phyloP scores from a whole-genome alignment of 768 basidiomycete genomes.

The Tylopilus rubrobrunneus region DNA sequence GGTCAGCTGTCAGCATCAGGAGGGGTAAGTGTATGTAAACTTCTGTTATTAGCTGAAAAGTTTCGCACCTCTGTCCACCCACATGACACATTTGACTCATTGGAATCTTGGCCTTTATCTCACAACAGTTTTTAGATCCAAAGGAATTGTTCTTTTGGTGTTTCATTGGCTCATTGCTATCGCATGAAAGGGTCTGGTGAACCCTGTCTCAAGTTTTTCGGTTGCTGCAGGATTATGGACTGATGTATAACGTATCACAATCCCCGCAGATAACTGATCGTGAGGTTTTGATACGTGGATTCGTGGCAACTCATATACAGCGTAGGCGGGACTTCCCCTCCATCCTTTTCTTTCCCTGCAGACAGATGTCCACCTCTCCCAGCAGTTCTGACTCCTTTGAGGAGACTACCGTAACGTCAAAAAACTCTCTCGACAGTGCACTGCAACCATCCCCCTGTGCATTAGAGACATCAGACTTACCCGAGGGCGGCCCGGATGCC shows the following conservation, averaged over 20 bases:
- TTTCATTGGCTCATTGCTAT: background rate
- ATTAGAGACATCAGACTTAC: background rate
- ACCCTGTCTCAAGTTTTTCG: background rate
- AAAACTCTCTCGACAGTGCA: background rate
- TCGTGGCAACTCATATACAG: background rate
- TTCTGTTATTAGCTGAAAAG: background rate
- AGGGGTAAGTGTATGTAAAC: background rate
- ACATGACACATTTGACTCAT: background rate
- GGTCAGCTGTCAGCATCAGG: background rate
- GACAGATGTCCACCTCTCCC: conserved; percentile 1
- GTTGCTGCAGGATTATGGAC: background rate
- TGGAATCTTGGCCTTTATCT: background rate
- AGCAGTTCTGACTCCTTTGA: background rate
- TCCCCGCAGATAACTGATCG: too few species aligned
- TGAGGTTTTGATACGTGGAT: background rate
- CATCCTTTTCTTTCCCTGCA: background rate
- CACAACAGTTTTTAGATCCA: background rate
- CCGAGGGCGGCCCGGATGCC: conserved; percentile 19
- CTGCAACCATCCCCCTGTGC: background rate
- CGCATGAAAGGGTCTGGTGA: background rate
- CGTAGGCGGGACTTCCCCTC: too few species aligned
- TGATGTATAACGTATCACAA: background rate
- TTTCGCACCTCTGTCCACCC: background rate
- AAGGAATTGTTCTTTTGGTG: background rate
- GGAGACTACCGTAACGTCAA: background rate